Conservation (phyloP, 2,329 filamentous ascomycete genomes). For the Hypocrella siamensis region DNA sequence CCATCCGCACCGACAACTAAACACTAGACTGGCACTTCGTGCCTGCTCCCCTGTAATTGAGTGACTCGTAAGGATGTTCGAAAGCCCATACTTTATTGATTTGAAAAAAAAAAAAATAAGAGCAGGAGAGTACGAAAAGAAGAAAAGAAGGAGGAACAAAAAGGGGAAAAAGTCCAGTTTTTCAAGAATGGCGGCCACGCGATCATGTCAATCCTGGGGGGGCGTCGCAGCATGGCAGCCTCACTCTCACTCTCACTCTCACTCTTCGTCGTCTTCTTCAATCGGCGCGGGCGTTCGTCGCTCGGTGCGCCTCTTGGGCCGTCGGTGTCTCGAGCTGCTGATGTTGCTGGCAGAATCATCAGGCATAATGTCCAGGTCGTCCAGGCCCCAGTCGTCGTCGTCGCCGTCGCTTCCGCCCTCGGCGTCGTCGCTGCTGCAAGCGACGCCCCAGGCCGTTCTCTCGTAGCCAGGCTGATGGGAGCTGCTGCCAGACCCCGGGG, state of each 20-base stretch:
- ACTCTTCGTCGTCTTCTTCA: slow-evolving; percentile 57
- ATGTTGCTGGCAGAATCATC: slow-evolving; percentile 75
- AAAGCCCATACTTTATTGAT: too few species aligned
- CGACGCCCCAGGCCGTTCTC: slow-evolving; percentile 19
- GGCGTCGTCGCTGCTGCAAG: slow-evolving; percentile 28
- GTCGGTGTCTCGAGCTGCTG: slow-evolving; percentile 50
- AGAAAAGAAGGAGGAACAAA: too few species aligned
- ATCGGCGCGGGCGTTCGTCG: slow-evolving; percentile 58
- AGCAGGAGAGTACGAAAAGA: too few species aligned
- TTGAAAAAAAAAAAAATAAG: too few species aligned
- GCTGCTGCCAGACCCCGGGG: slow-evolving; percentile 30
- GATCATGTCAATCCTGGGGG: too few species aligned
- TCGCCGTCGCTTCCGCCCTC: slow-evolving; percentile 41
- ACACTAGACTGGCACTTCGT: too few species aligned
- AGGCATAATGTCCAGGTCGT: slow-evolving; percentile 49
- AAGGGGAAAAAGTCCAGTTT: too few species aligned
- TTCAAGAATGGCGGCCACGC: too few species aligned
- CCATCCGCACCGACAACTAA: too few species aligned
- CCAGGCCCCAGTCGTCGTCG: slow-evolving; percentile 42
- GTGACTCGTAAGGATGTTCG: too few species aligned
- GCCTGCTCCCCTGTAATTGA: too few species aligned
- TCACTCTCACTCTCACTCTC: neutral
- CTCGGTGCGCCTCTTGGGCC: slow-evolving; percentile 52
- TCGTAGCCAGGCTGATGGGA: slow-evolving; percentile 29
- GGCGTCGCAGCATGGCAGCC: too few species aligned